A percentile compares a stretch with the other conserved stretches of the same genome.
These are phyloP conservation scores for Chalciporus piperatus DNA, from an alignment of 768 basidiomycete genomes.

Conservation along the genomic window DNA sequence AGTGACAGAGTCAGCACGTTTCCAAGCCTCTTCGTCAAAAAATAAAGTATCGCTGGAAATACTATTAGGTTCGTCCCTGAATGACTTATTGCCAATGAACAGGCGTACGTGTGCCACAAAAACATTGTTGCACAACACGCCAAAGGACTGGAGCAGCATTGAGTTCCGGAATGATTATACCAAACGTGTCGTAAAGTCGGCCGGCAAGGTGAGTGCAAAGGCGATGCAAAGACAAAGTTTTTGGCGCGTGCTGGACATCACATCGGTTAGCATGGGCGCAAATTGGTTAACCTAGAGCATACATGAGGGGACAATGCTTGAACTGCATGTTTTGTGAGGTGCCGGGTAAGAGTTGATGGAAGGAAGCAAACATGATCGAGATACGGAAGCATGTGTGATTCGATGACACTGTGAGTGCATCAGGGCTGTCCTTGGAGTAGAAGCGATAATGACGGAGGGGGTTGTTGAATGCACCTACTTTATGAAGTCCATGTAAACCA, in stretches of 20 bases:
- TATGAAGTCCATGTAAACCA: slow-evolving; percentile 72
- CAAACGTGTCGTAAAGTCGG: slow-evolving; percentile 49
- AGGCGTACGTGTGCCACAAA: slow-evolving; percentile 75
- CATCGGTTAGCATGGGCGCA: slow-evolving; percentile 11
- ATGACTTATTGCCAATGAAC: background rate
- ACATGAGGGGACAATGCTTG: slow-evolving; percentile 72
- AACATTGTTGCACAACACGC: slow-evolving; percentile 57
- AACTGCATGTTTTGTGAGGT: slow-evolving; percentile 69
- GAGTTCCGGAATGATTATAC: slow-evolving; percentile 64
- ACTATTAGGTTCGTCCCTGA: background rate
- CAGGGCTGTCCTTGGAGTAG: slow-evolving; percentile 1
- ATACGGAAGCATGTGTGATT: slow-evolving; percentile 76
- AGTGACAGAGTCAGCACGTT: slow-evolving; percentile 56
- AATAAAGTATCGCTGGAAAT: slow-evolving; percentile 57
- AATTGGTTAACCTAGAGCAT: slow-evolving; percentile 11
- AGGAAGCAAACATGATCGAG: slow-evolving; percentile 66
- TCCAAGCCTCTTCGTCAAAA: slow-evolving; percentile 58
- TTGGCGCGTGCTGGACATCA: slow-evolving; percentile 60
- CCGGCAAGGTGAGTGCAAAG: slow-evolving; percentile 62
- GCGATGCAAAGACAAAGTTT: slow-evolving; percentile 52
- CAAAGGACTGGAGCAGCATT: slow-evolving; percentile 79
- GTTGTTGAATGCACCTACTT: slow-evolving; percentile 43
- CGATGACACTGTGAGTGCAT: slow-evolving; percentile 55
- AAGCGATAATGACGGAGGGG: background rate
- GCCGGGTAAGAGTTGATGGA: slow-evolving; percentile 56